Percentiles rank a stretch among this genome's conserved stretches.
Evolutionary conservation across 345 rosid genomes (phyloP).

Genomic region (Eucalyptus virginea): DNA sequence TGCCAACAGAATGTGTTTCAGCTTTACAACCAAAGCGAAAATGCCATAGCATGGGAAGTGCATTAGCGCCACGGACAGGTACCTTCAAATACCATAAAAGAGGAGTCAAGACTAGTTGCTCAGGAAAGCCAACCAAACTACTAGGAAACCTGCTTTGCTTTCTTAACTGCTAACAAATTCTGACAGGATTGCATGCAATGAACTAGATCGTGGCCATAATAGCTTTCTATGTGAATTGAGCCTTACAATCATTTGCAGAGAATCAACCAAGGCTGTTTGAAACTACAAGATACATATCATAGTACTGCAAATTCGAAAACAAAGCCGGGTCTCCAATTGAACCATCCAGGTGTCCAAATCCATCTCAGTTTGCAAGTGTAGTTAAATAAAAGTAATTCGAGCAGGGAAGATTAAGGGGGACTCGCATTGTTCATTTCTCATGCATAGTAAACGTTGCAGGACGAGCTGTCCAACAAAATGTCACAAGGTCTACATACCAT

Average conservation of each 20-base stretch:
- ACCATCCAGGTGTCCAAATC: neutral
- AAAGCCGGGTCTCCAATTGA: neutral
- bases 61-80: constrained; percentile 73
- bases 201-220: neutral
- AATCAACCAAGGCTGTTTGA: neutral
- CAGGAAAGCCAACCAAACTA: neutral
- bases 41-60: constrained; percentile 81
- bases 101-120: neutral
- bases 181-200: neutral
- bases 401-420: neutral
- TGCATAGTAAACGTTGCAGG: neutral
- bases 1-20: constrained; percentile 44
- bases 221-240: neutral
- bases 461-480: neutral
- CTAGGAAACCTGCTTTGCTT: neutral
- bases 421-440: neutral
- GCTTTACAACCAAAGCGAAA: constrained; percentile 51
- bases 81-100: constrained; percentile 33
- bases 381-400: neutral
- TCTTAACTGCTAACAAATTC: neutral
- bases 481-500: constrained; percentile 31
- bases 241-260: neutral
- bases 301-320: neutral
- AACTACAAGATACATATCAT: neutral
- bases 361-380: neutral